These are phyloP conservation scores for Hirschioporus abietinus DNA, from an alignment of 768 basidiomycete species.

Conservation along the genomic window DNA sequence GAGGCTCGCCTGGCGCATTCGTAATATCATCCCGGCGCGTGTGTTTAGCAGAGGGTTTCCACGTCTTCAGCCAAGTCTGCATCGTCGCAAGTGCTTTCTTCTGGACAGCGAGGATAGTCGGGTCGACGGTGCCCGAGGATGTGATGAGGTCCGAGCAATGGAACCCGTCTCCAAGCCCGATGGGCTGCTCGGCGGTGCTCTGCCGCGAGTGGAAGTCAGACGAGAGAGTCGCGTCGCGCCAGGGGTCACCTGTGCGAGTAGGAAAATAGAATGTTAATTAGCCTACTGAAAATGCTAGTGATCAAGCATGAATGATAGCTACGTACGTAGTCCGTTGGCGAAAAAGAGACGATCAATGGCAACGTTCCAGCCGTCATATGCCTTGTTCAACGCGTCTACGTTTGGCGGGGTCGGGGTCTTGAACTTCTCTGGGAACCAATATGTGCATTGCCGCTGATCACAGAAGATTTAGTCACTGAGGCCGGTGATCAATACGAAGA, in stretches of 20 bases:
- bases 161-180: constrained; percentile 57
- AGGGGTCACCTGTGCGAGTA: constrained; percentile 53
- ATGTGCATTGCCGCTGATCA: constrained; percentile 59
- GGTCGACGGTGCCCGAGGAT: constrained; percentile 37
- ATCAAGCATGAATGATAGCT: not conserved
- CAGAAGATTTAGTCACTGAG: not conserved
- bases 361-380: constrained; percentile 62
- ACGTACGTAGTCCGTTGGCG: constrained; percentile 62
- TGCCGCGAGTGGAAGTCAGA: constrained; percentile 39
- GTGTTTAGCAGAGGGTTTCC: not conserved
- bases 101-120: constrained; percentile 51
- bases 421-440: constrained; percentile 62
- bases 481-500: not conserved
- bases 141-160: constrained; percentile 58
- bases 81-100: constrained; percentile 45
- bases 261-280: not conserved
- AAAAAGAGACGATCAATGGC: constrained; percentile 57
- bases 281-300: not conserved
- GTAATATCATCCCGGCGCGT: not conserved
- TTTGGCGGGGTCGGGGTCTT: constrained; percentile 39
- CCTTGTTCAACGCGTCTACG: constrained; percentile 36
- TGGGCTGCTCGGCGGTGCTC: constrained; percentile 51
- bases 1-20: not conserved
- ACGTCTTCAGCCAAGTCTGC: constrained; percentile 51
- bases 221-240: constrained; percentile 65